phyloP scores from a whole-genome alignment of 129 eudicot genomes.

The sunflower (Helianthus annuus) region HanXRQr2.0-SUNRISE NC_035441.2:9640083-9640582 shows the following conservation, averaged over 20 bases:
- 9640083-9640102: constrained; percentile 5
- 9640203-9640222: constrained; percentile 35
- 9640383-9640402: constrained; percentile 37
- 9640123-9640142: background rate
- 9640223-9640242: constrained; percentile 44
- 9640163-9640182: constrained; percentile 29
- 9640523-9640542: constrained; percentile 43
- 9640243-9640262: constrained; percentile 8
- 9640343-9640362: constrained; percentile 29
- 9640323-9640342: constrained; percentile 42
- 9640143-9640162: constrained; percentile 29
- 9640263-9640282: constrained; percentile 21
- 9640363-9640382: constrained; percentile 7
- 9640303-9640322: constrained; percentile 24
- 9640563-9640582: constrained; percentile 57
- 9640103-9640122: constrained; percentile 1
- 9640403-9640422: constrained; percentile 24
- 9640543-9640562: constrained; percentile 44
- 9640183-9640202: constrained; percentile 33
- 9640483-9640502: too few relatives aligned
- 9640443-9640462: too few relatives aligned
- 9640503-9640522: constrained; percentile 17
- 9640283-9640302: constrained; percentile 7
- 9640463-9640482: too few relatives aligned
- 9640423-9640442: too few relatives aligned